phyloP scores from a whole-genome alignment of 352 stramenopile genomes.

The Phytophthora pini region DNA sequence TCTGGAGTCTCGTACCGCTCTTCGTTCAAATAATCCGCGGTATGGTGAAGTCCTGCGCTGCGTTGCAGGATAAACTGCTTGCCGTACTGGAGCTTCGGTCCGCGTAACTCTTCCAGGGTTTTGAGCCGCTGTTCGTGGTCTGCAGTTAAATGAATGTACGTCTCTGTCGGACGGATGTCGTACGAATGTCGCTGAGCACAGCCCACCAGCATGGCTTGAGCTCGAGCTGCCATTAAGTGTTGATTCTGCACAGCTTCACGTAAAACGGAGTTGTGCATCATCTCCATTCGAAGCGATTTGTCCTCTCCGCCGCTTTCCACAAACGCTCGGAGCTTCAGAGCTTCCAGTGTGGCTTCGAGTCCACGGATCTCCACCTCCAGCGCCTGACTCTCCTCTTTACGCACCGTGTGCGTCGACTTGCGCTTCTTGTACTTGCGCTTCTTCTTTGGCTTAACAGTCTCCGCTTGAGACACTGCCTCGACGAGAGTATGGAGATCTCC shows the following conservation, averaged over 20 bases:
- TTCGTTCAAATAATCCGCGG: constrained; percentile 33
- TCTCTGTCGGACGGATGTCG: constrained; percentile 38
- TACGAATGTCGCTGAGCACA: constrained; percentile 13
- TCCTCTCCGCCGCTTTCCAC: not conserved
- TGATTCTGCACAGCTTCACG: constrained; percentile 19
- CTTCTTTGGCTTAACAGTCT: constrained; percentile 15
- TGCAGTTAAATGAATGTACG: constrained; percentile 41
- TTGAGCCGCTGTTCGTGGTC: constrained; percentile 24
- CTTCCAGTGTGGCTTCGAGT: constrained; percentile 24
- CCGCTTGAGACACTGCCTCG: constrained; percentile 2
- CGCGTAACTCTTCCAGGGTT: constrained; percentile 36
- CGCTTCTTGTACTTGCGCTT: constrained; percentile 42
- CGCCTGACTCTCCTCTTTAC: constrained; percentile 40
- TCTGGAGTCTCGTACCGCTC: constrained; percentile 36
- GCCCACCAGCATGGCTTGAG: constrained; percentile 13
- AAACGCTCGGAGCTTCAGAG: constrained; percentile 25
- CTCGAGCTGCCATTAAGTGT: constrained; percentile 16
- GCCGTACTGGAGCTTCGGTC: constrained; percentile 47
- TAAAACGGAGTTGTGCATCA: constrained; percentile 8
- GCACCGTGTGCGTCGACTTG: constrained; percentile 40
- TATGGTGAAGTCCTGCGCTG: constrained; percentile 43
- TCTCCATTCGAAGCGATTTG: not conserved
- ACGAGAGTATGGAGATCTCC: constrained; percentile 5
- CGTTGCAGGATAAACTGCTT: constrained; percentile 45
- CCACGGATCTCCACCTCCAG: constrained; percentile 25